Evolutionary conservation across 1,284 basidiomycete species (phyloP).

Genomic region (Tilletia walkeri): DNA sequence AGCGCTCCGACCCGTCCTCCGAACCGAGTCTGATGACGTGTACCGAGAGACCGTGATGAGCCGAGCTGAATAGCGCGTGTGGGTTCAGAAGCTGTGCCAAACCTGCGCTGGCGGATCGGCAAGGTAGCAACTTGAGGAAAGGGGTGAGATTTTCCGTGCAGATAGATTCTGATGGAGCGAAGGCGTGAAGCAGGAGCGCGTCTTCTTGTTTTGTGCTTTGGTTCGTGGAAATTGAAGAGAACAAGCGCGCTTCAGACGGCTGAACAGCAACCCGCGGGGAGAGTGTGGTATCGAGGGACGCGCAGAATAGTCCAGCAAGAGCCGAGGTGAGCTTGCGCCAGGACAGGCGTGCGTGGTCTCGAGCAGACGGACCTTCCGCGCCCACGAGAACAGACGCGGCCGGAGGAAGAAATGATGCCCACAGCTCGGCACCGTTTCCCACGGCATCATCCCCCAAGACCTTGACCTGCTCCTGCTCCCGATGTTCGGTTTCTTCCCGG

Average conservation of each 20-base stretch:
- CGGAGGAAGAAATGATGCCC: slow-evolving; percentile 63
- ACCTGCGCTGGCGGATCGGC: slow-evolving; percentile 78
- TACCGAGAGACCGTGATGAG: slow-evolving; percentile 82
- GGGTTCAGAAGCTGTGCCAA: slow-evolving; percentile 82
- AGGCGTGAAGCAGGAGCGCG: slow-evolving; percentile 66
- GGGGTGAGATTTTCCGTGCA: slow-evolving; percentile 97
- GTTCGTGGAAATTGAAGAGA: neutral
- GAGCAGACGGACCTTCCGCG: neutral
- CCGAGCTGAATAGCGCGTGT: slow-evolving; percentile 77
- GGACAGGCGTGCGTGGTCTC: slow-evolving; percentile 4
- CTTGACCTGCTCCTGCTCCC: neutral
- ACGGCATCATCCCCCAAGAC: slow-evolving; percentile 63
- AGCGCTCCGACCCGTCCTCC: slow-evolving; percentile 53
- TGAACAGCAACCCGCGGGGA: slow-evolving; percentile 17
- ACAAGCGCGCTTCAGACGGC: slow-evolving; percentile 29
- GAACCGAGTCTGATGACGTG: slow-evolving; percentile 56
- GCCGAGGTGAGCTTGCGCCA: slow-evolving; percentile 85
- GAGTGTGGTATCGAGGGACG: slow-evolving; percentile 67
- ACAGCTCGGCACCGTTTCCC: slow-evolving; percentile 81
- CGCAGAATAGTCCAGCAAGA: slow-evolving; percentile 88
- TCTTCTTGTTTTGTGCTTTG: neutral
- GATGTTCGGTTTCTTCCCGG: neutral
- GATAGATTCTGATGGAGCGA: slow-evolving; percentile 75
- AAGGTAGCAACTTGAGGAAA: slow-evolving; percentile 88
- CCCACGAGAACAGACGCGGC: slow-evolving; percentile 35